phyloP scores from a whole-genome alignment of 1,139 yeast genomes.

The Pichia kudriavzevii region DNA sequence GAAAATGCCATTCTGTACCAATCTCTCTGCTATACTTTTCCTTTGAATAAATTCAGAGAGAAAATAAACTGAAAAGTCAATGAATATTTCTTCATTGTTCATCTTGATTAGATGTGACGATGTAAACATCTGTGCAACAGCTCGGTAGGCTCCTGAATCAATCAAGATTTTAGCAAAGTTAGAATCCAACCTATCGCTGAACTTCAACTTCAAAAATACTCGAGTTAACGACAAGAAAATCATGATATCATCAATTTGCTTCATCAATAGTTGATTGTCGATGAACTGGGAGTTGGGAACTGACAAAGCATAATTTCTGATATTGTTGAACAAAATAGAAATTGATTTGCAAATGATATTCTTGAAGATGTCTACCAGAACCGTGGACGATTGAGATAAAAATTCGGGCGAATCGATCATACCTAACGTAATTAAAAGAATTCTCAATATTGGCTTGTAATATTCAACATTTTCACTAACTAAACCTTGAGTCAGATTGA shows the following conservation, averaged over 20 bases:
- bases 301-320: conserved; percentile 49
- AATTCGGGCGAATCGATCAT: conserved; percentile 38
- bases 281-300: conserved; percentile 31
- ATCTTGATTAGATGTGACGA: conserved; percentile 57
- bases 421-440: conserved; percentile 42
- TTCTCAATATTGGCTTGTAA: conserved; percentile 57
- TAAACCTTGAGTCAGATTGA: conserved; percentile 39
- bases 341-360: conserved; percentile 55
- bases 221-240: conserved; percentile 58
- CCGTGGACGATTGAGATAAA: conserved; percentile 42
- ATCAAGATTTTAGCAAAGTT: conserved; percentile 48
- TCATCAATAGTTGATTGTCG: conserved; percentile 19
- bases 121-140: conserved; percentile 60
- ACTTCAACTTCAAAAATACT: conserved; percentile 45
- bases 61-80: conserved; percentile 64
- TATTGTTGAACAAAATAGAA: conserved; percentile 43
- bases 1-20: conserved; percentile 60
- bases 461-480: conserved; percentile 32
- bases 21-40: conserved; percentile 56
- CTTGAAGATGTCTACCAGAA: conserved; percentile 50
- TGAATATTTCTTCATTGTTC: conserved; percentile 55
- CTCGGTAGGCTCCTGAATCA: conserved; percentile 54
- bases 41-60: conserved; percentile 62
- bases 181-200: conserved; percentile 41
- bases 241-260: conserved; percentile 52